phyloP scores from a whole-genome alignment of 148 eudicot genomes.

The Vaccinium vitisidaea region DNA sequence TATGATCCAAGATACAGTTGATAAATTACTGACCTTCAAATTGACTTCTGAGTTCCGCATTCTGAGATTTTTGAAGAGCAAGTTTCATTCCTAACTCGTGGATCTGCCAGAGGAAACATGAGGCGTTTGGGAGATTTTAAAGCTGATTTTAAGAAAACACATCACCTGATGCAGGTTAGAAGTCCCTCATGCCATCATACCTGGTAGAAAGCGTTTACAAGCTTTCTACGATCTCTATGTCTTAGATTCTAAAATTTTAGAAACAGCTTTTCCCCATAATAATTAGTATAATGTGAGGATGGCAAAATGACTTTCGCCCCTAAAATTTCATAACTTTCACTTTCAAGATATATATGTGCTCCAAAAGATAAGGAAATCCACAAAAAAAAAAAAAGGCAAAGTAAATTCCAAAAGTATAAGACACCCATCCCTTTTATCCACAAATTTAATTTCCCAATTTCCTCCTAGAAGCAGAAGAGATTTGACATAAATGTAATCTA shows the following conservation, averaged over 20 bases:
- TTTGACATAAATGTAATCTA: neutral
- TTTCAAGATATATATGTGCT: neutral
- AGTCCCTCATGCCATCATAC: neutral
- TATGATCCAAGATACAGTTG: constrained; percentile 6
- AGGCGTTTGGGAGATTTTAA: neutral
- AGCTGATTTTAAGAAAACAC: neutral
- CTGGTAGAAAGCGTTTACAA: neutral
- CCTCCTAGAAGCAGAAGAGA: neutral
- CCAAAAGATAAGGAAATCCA: neutral
- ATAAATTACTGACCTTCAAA: constrained; percentile 66
- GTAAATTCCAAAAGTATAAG: neutral
- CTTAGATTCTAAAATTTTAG: neutral
- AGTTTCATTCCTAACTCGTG: constrained; percentile 88
- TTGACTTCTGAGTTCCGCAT: constrained; percentile 79
- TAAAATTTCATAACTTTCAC: neutral
- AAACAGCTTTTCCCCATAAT: neutral
- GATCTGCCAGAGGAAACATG: constrained; percentile 54
- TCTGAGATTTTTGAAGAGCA: constrained; percentile 83
- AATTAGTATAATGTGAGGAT: neutral
- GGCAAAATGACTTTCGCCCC: neutral
- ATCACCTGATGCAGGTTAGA: neutral
- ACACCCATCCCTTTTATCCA: neutral
- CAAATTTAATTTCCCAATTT: neutral
- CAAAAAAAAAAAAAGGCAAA: neutral
- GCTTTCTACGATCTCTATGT: neutral